A percentile compares a stretch with the other conserved stretches of the same genome.
These are phyloP conservation scores for Terfezia boudieri DNA, from an alignment of 495 filamentous ascomycete species.

Conservation along the genomic window DNA sequence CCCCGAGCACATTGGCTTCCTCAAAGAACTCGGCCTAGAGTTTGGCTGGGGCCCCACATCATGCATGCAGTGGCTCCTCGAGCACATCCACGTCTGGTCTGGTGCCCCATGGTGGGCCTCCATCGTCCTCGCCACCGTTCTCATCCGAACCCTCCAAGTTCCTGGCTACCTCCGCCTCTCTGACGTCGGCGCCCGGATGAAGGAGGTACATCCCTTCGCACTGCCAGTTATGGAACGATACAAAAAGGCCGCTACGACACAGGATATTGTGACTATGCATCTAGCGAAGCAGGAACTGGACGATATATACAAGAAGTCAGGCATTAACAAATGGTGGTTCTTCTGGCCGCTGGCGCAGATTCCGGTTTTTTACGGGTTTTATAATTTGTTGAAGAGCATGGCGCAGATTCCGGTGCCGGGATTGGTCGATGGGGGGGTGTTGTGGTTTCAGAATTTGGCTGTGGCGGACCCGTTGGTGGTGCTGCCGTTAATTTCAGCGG, in stretches of 20 bases:
- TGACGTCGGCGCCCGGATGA: slow-evolving; percentile 33
- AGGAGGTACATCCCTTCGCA: slow-evolving; percentile 25
- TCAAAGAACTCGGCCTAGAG: slow-evolving; percentile 62
- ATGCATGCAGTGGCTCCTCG: slow-evolving; percentile 46
- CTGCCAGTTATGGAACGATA: slow-evolving; percentile 26
- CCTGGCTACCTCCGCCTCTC: slow-evolving; percentile 36
- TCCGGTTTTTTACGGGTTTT: slow-evolving; percentile 56
- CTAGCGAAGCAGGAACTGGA: slow-evolving; percentile 25
- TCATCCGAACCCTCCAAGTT: slow-evolving; percentile 42
- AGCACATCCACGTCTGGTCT: slow-evolving; percentile 53
- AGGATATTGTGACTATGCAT: slow-evolving; percentile 25
- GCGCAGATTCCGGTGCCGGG: slow-evolving; percentile 54
- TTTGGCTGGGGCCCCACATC: slow-evolving; percentile 59
- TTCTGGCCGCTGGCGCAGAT: slow-evolving; percentile 41
- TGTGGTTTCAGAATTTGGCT: slow-evolving; percentile 68
- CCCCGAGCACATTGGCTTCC: slow-evolving; percentile 50
- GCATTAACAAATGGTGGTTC: slow-evolving; percentile 29
- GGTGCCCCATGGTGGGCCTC: slow-evolving; percentile 66
- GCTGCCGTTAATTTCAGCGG: slow-evolving; percentile 31
- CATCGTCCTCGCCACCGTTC: slow-evolving; percentile 38
- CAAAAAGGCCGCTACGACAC: slow-evolving; percentile 23
- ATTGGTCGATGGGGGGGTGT: slow-evolving; percentile 39
- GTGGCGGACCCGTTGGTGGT: slow-evolving; percentile 51
- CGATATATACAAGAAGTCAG: slow-evolving; percentile 28
- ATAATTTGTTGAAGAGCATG: slow-evolving; percentile 56